Evolutionary conservation across 2,329 filamentous ascomycete species (phyloP).

Genomic region (Cucurbitaria berberidis): DNA sequence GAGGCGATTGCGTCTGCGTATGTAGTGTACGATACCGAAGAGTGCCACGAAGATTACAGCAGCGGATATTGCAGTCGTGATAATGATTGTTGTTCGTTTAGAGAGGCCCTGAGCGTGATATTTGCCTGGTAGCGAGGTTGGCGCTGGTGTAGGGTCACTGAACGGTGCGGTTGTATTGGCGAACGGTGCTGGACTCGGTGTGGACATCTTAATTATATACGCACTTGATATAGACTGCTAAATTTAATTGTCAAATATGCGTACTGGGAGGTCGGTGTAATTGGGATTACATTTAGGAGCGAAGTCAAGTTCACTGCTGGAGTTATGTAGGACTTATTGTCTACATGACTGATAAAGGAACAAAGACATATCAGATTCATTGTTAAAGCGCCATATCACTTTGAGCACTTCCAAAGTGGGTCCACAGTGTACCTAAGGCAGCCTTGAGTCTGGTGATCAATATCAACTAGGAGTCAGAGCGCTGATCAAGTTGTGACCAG

Average conservation of each 20-base stretch:
- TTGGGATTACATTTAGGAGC: neutral
- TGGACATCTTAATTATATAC: too few relatives aligned
- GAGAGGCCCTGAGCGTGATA: neutral
- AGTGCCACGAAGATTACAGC: neutral
- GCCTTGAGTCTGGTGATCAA: too few relatives aligned
- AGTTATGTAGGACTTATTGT: neutral
- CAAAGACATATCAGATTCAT: neutral
- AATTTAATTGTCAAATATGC: neutral
- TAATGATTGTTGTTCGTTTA: neutral
- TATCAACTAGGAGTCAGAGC: too few relatives aligned
- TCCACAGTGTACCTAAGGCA: too few relatives aligned
- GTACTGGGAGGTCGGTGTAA: neutral
- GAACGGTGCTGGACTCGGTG: too few relatives aligned
- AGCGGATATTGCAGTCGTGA: constrained; percentile 1
- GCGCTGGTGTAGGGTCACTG: neutral
- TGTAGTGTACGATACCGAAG: constrained; percentile 3
- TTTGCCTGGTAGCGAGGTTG: neutral
- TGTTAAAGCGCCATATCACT: neutral
- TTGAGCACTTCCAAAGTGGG: neutral
- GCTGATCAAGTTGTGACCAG: too few relatives aligned
- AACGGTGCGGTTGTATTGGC: too few relatives aligned
- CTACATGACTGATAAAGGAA: neutral
- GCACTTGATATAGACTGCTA: too few relatives aligned
- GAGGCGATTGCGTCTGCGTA: neutral
- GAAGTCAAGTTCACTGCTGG: neutral